Base-by-base conservation (phyloP, 208 protist species). In the Trypanosoma vivax region DNA sequence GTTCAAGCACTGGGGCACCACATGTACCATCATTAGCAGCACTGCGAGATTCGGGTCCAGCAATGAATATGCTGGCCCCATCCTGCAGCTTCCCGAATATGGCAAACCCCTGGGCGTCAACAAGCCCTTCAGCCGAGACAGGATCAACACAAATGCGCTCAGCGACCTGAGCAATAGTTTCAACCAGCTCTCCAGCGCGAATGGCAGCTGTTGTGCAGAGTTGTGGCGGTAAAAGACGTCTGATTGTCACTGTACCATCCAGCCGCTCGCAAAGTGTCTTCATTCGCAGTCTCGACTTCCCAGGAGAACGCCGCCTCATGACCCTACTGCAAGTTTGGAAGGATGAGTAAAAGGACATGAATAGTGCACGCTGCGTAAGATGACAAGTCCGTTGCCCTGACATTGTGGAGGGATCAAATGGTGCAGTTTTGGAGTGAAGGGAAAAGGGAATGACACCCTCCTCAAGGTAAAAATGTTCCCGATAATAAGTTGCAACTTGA, bases 81-180 rank as follows among this genome's bases (percentile, higher is more conserved):
- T 74, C 49, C 9, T 70, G 31, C 13, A 91, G 50, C 41, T 70
- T 76, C 25, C 56, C 65, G 38, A 80, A 65, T n/a, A 91, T n/a
- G 24, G 52, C 24, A 38, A 91, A 40, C n/a, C 70, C 77, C 40
- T 82, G 74, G 2, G 65, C 65, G 41, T 91, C 74, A 6, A 85
- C 76, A 33, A 85, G 24, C 14, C 43, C 35, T 19, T 58, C 60
- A 13, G 43, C 35, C 2, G 18, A n/a, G 1, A 34, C 9, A 11
- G 30, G 31, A 13, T 57, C 45, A 28, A 90, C 49, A 33, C 73
- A 75, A 21, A 90, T 40, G 23, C 76, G 64, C 7, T 19, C 16
- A 0, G 76, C 78, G 13, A 87, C 46, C 30, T 60, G 60, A 4
- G 52, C 46, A 34, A 90, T 40, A 3, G 63, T 27, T 41, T 90